Base-by-base conservation (phyloP, 192 early-diverging fungal genomes). In the Borealophlyctis nickersoniae region DNA sequence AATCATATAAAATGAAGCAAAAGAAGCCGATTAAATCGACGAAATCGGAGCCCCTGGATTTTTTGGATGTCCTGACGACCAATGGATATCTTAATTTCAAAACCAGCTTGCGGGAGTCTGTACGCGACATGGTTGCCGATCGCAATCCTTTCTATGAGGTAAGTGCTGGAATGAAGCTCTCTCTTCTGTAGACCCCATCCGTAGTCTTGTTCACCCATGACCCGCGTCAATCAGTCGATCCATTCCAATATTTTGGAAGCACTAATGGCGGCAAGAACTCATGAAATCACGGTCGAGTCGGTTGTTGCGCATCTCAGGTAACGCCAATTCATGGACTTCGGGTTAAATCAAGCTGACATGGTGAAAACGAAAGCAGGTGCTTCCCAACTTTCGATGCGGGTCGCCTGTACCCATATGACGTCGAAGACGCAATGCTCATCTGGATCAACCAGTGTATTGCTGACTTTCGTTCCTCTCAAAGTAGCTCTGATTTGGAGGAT, bases 101-200 rank as follows among this genome's bases (percentile, higher is more conserved):
- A 56, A 49, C 36, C 2, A 60, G 63, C 26, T 28, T 76, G 59
- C 61, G 59, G n/a, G 68, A 71, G 28, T 70, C 73, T 2, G 65
- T 82, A 45, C 34, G 66, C 5, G 75, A 67, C 31, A 82, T 82
- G 80, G 72, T 82, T 16, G 59, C 49, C 0, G 80, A 82, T 50
- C 36, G 65, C 32, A 67, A 65, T 4, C 80, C 80, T 28, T 82
- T 82, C 62, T 82, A 82, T 58, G 80, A 82, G 73, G 75, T 80
- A 54, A n/a, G n/a, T n/a, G n/a, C n/a, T n/a, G n/a, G n/a, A n/a
- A n/a, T n/a, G n/a, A n/a, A 4, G 45, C 23, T 4, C n/a, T 58
- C 31, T 19, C n/a, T 7, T n/a, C 9, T n/a, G 33, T 19, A 19
- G 9, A 23, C 13, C 36, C 5, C 29, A 53, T 27, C 9, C 16